Percentiles rank a stretch among this genome's conserved stretches.
These are phyloP conservation scores for Botrytis fabae DNA, from an alignment of 2,329 filamentous ascomycete species.

Conservation along the genomic window DNA sequence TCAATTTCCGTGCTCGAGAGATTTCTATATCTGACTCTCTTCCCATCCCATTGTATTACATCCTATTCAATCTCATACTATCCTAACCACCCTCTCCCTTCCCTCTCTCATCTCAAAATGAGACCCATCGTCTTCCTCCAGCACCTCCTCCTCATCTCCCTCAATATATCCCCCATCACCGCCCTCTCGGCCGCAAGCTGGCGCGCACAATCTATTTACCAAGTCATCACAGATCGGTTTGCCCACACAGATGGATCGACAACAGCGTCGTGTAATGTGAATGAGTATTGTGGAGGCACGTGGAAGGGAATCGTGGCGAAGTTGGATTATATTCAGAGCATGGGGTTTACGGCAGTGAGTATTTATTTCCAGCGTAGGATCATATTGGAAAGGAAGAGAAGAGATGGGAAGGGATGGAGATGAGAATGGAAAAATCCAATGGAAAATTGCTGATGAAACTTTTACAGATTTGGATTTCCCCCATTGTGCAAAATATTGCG, in stretches of 20 bases:
- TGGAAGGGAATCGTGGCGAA: conserved; percentile 46
- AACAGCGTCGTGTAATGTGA: conserved; percentile 33
- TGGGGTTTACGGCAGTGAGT: conserved; percentile 42
- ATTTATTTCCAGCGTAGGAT: background rate
- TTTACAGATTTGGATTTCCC: conserved; percentile 47
- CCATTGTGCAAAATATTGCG: conserved; percentile 44
- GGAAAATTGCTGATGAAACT: background rate
- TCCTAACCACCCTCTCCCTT: background rate
- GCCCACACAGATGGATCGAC: conserved; percentile 43
- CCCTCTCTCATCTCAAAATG: background rate
- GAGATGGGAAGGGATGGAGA: background rate
- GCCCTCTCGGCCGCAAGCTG: conserved; percentile 40
- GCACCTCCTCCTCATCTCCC: background rate
- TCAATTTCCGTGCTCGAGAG: background rate
- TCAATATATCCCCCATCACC: background rate
- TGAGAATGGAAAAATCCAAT: background rate
- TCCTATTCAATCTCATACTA: background rate
- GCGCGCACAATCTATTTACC: conserved; percentile 48
- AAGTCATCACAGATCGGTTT: conserved; percentile 45
- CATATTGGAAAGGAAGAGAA: too few species aligned
- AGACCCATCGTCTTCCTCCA: background rate
- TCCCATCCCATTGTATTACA: background rate
- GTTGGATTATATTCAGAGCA: conserved; percentile 46
- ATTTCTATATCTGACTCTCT: background rate
- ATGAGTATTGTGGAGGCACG: conserved; percentile 50